Conservation (phyloP, 2,329 filamentous ascomycete species). For the Talaromyces sp. region DNA sequence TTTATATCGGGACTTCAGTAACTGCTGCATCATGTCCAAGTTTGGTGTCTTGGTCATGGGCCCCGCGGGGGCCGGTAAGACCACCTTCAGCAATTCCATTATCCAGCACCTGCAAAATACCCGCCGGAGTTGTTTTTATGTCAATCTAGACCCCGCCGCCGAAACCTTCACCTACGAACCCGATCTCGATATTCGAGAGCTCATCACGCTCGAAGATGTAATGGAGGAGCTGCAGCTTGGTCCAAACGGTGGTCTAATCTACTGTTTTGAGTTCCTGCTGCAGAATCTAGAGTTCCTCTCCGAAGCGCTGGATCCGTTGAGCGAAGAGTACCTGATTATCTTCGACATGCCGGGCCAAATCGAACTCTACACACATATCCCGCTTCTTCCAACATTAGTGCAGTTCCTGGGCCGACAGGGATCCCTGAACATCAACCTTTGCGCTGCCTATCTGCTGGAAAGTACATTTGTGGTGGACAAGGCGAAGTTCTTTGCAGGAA, state of each 20-base stretch:
- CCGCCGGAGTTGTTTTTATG: slow-evolving; percentile 92
- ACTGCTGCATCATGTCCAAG: slow-evolving; percentile 70
- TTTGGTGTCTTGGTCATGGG: slow-evolving; percentile 96
- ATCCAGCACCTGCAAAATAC: slow-evolving; percentile 91
- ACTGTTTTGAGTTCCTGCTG: slow-evolving; percentile 94
- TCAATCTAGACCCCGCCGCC: slow-evolving; percentile 96
- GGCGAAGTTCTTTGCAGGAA: slow-evolving; percentile 96
- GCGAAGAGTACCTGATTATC: slow-evolving; percentile 94
- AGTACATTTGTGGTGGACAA: slow-evolving; percentile 94
- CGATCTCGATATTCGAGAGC: slow-evolving; percentile 92
- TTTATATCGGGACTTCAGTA: too few relatives aligned
- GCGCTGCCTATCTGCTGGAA: slow-evolving; percentile 91
- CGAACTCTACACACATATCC: slow-evolving; percentile 96
- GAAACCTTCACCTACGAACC: slow-evolving; percentile 89
- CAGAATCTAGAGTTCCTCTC: slow-evolving; percentile 92
- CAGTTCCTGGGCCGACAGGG: slow-evolving; percentile 78
- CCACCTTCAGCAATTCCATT: slow-evolving; percentile 90
- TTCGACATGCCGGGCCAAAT: slow-evolving; percentile 99
- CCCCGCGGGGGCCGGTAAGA: slow-evolving; percentile 93
- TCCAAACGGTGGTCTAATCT: slow-evolving; percentile 90
- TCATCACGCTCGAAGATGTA: slow-evolving; percentile 90
- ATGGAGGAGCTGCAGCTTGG: slow-evolving; percentile 94
- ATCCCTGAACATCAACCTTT: slow-evolving; percentile 84
- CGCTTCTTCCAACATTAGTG: slow-evolving; percentile 82
- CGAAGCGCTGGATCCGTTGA: slow-evolving; percentile 79